Evolutionary conservation across 2,329 filamentous ascomycete genomes (phyloP), one percentile per base, ranked within the genome.

Genomic region (Aspergillus spinulosporus): DNA sequence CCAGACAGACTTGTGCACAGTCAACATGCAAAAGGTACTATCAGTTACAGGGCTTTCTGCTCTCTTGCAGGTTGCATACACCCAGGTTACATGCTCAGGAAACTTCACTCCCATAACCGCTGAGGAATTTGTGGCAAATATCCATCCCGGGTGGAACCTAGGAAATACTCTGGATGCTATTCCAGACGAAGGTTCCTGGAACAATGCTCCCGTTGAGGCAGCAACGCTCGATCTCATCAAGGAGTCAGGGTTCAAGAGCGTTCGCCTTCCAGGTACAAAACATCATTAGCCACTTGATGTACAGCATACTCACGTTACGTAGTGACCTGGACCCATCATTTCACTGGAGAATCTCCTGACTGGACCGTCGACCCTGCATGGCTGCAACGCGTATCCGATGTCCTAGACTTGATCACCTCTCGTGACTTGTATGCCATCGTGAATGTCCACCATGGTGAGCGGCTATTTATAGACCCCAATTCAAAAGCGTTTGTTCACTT

Each of bases 251-350:
- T 86, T 84, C 72, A 84, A 83, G 59, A 78, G 80, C 52, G 74
- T 86, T 48, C 77, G 83, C 9, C 78, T 86, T 44, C 84, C 84
- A 60, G 64, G 64, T 65, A 15, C 21, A 54, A 14, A 5, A 14
- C 6, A 37, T 37, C 15, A 28, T 21, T 11, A 28, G 3, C 14
- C n/a, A 12, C 29, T 26, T 1, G 11, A 34, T 8, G 3, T 11
- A 32, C 5, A 28, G 5, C 37, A 11, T 21, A 45, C 52, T 64
- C 28, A 64, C 14, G 21, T 36, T 43, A 14, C 40, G 7, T 28
- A 79, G 81, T 85, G 1, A 85, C 83, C 2, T 86, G 82, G 72
- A 76, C 80, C 2, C 77, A 84, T 59, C 83, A 86, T 59, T 85
- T 83, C 63, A 65, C 60, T 6, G 73, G 73, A 3, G 68, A 71